Base-by-base conservation (phyloP, 208 protist genomes). In the Crithidia expoeki region DNA sequence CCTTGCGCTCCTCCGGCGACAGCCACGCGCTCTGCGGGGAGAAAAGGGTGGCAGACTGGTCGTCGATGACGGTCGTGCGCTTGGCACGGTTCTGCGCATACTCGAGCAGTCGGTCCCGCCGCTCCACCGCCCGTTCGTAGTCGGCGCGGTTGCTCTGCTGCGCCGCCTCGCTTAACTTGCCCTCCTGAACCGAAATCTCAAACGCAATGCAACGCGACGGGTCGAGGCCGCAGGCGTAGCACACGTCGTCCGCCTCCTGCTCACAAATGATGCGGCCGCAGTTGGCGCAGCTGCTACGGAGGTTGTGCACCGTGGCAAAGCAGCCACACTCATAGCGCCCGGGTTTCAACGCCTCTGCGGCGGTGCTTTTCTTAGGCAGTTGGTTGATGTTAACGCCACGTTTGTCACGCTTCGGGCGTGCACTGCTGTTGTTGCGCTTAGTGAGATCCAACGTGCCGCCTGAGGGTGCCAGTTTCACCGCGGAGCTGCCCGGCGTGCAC, bases 251-350 rank as follows among this genome's bases (percentile, higher is more conserved):
- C 5, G 80, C 68, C 74, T 97, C 93, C 77, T 95, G 86, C 79
- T 92, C 87, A 68, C 93, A 97, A 61, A 97, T 90, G 74, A 97
- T 94, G 23, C 93, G 85, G 0, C 93, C 93, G 69, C 93, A 97
- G 76, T 97, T 95, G 32, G 73, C 82, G 78, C 93, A 97, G 77
- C 93, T 95, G 46, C 76, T 68, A 21, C 84, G 85, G 14, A 94
- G 50, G 25, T 85, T 79, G 63, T 97, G 93, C 21, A 85, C 64
- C 7, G 87, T 94, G 19, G 85, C 90, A 71, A 97, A 95, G 76
- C 93, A 97, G 40, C 93, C 93, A 65, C 93, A 97, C 76, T 96
- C 87, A 57, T 82, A 92, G 7, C 74, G 74, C 1, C 84, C 89
- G 6, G 83, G 84, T 73, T 92, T 88, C 68, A 93, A 67, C 47